phyloP scores from a whole-genome alignment of 2,329 filamentous ascomycete genomes.

The Lojkania enalia region DNA sequence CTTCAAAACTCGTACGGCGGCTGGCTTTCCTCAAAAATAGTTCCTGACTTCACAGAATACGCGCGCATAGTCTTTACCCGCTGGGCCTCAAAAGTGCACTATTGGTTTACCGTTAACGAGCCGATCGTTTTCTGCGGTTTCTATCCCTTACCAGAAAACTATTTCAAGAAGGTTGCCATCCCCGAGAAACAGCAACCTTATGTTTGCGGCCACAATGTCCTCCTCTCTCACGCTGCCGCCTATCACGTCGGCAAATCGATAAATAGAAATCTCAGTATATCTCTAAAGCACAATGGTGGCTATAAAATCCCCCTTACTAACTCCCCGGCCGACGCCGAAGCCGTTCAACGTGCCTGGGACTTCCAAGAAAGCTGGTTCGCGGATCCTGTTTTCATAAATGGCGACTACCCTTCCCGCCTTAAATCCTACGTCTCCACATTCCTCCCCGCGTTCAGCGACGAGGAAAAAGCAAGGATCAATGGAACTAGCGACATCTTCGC shows the following conservation, averaged over 20 bases:
- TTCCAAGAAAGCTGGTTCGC: constrained; percentile 50
- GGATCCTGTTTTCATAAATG: constrained; percentile 49
- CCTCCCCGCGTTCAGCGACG: constrained; percentile 35
- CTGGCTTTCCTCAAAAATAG: constrained; percentile 35
- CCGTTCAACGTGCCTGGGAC: constrained; percentile 41
- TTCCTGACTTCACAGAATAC: constrained; percentile 47
- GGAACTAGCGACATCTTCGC: constrained; percentile 43
- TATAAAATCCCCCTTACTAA: constrained; percentile 44
- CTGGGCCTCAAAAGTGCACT: constrained; percentile 44
- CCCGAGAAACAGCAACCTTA: constrained; percentile 37
- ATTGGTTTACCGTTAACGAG: constrained; percentile 51
- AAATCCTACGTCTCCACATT: constrained; percentile 41
- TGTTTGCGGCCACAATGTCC: constrained; percentile 43
- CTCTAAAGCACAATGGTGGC: constrained; percentile 44
- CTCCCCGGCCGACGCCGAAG: constrained; percentile 37
- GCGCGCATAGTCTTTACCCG: constrained; percentile 44
- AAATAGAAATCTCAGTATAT: constrained; percentile 42
- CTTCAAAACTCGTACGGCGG: constrained; percentile 45
- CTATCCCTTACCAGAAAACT: constrained; percentile 38
- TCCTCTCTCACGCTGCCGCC: constrained; percentile 42
- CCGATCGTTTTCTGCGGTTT: constrained; percentile 39
- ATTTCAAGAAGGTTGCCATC: constrained; percentile 44
- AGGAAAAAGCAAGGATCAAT: constrained; percentile 36
- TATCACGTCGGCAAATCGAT: constrained; percentile 51
- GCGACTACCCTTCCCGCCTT: constrained; percentile 49